Evolutionary conservation across 2,329 filamentous ascomycete species (phyloP).

Genomic region (Xylaria sp.): DNA sequence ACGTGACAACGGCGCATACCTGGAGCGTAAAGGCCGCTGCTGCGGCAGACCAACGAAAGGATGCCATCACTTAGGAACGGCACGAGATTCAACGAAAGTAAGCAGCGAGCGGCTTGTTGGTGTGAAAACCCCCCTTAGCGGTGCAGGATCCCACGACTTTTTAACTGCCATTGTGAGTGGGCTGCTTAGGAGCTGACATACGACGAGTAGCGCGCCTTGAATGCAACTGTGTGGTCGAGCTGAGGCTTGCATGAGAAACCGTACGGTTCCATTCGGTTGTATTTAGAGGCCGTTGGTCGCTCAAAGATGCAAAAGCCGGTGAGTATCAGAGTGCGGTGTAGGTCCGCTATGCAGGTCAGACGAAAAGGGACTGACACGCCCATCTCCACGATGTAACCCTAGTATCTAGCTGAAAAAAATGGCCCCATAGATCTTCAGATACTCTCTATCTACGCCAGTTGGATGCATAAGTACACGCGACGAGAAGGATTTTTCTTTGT

Average conservation of each 20-base stretch:
- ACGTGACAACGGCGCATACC: background rate
- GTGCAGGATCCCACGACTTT: background rate
- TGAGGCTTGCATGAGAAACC: conserved; percentile 6
- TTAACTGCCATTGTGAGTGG: conserved; percentile 2
- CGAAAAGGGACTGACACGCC: background rate
- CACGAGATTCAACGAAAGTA: conserved; percentile 1
- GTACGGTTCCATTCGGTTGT: conserved; percentile 12
- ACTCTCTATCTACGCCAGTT: background rate
- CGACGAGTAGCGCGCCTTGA: background rate
- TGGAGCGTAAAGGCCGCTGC: background rate
- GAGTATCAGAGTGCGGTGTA: background rate
- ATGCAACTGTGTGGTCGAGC: background rate
- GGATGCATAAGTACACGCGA: background rate
- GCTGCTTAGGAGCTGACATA: background rate
- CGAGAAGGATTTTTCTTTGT: background rate
- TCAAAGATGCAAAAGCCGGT: background rate
- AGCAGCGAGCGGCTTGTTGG: conserved; percentile 7
- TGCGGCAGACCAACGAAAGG: conserved; percentile 5
- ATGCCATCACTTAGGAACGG: conserved; percentile 8
- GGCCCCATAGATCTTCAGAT: background rate
- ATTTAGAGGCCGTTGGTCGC: background rate
- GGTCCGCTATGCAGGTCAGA: conserved; percentile 15
- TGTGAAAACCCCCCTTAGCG: background rate
- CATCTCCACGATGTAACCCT: conserved; percentile 21
- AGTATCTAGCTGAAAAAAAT: conserved; percentile 11